A percentile compares a stretch with the other conserved stretches of the same genome.
Conservation (phyloP, 208 protist species). For the Wallacemonas sp. region DNA sequence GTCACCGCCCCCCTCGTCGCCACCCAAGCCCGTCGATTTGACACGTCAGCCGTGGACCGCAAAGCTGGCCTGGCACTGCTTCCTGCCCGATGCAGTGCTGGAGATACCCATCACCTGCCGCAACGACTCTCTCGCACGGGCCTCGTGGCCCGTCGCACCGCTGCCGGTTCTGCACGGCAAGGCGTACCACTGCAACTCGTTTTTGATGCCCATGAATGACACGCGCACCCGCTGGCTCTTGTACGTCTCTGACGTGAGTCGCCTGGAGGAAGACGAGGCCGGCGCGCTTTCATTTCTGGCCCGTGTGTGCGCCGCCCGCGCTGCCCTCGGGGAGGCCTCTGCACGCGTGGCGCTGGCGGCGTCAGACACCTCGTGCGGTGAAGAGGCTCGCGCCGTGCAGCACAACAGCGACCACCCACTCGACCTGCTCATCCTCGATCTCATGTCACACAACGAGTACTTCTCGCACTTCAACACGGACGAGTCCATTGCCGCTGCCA, state of each 20-base stretch:
- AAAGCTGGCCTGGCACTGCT: conserved; percentile 9
- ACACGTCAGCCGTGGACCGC: conserved; percentile 15
- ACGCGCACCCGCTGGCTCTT: conserved; percentile 21
- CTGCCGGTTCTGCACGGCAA: conserved; percentile 48
- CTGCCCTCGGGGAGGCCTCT: background rate
- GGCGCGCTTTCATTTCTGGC: background rate
- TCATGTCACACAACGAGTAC: conserved; percentile 34
- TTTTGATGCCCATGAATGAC: conserved; percentile 40
- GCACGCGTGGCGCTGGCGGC: background rate
- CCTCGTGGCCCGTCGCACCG: conserved; percentile 31
- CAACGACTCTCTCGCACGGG: background rate
- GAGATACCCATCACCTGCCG: background rate
- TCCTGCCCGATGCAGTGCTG: background rate
- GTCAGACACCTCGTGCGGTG: background rate
- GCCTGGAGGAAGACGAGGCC: conserved; percentile 21
- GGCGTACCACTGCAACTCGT: conserved; percentile 45
- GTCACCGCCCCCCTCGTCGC: background rate
- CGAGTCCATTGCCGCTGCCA: conserved; percentile 29
- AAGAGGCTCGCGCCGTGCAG: background rate
- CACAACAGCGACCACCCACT: background rate
- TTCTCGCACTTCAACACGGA: conserved; percentile 44
- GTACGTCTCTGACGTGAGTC: conserved; percentile 61
- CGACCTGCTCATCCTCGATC: conserved; percentile 49
- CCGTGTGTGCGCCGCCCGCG: background rate
- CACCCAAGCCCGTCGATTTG: background rate